phyloP scores from a whole-genome alignment of 208 protist genomes.

The Perkinsela sp. region DNA sequence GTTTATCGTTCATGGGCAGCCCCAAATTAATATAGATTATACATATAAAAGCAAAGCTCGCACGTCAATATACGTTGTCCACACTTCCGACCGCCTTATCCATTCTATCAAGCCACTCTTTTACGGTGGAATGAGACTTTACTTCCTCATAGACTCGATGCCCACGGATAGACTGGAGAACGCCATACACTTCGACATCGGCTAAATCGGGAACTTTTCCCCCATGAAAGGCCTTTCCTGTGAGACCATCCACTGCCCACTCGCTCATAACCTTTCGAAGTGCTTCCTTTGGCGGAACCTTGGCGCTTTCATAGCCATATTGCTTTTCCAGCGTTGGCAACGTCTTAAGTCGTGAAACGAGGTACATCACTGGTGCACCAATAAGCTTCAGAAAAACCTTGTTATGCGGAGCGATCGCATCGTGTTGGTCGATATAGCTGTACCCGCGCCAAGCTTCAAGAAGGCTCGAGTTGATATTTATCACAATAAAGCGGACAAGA shows the following conservation, averaged over 20 bases:
- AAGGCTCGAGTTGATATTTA: constrained; percentile 46
- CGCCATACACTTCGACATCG: constrained; percentile 57
- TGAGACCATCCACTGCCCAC: constrained; percentile 8
- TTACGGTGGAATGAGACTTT: not conserved
- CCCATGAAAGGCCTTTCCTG: constrained; percentile 27
- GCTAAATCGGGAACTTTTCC: constrained; percentile 41
- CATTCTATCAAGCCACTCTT: constrained; percentile 6
- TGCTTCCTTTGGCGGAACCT: constrained; percentile 9
- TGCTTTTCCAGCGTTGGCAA: constrained; percentile 27
- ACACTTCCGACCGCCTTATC: constrained; percentile 3
- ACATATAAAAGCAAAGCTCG: too few relatives aligned
- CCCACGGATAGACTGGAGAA: constrained; percentile 43
- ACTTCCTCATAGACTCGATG: constrained; percentile 52
- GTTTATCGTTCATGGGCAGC: too few relatives aligned
- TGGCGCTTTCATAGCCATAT: not conserved
- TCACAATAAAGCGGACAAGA: constrained; percentile 37
- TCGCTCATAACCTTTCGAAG: constrained; percentile 20
- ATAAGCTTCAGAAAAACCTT: constrained; percentile 61
- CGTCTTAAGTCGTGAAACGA: constrained; percentile 34
- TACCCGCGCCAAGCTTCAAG: constrained; percentile 34
- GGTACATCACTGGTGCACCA: constrained; percentile 56
- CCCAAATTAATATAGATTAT: too few relatives aligned
- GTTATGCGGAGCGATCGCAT: constrained; percentile 46
- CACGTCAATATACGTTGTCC: too few relatives aligned
- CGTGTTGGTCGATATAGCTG: constrained; percentile 53